Evolutionary conservation across 805 yeast genomes (phyloP).

Genomic region (Lipomyces sp.): DNA sequence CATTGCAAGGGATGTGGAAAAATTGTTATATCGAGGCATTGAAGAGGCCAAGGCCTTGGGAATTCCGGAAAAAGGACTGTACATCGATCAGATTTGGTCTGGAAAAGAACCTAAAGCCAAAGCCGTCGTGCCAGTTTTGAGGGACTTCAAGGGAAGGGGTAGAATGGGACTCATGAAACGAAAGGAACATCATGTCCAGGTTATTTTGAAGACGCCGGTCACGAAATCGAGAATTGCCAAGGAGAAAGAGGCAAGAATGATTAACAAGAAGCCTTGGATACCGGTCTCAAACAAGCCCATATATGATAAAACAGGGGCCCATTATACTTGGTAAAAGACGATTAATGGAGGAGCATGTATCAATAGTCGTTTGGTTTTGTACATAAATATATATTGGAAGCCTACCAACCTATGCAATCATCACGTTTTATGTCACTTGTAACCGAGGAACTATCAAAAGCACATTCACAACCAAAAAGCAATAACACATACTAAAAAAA

Average conservation of each 20-base stretch:
- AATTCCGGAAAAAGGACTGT: constrained; percentile 63
- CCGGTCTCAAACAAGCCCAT: constrained; percentile 50
- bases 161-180: constrained; percentile 79
- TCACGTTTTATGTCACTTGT: not conserved
- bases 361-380: not conserved
- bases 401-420: not conserved
- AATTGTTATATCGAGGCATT: constrained; percentile 71
- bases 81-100: constrained; percentile 82
- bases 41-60: constrained; percentile 68
- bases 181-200: constrained; percentile 79
- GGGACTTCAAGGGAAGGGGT: constrained; percentile 89
- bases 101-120: constrained; percentile 65
- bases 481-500: constrained; percentile 34
- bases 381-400: not conserved
- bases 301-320: constrained; percentile 43
- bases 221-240: constrained; percentile 64
- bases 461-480: not conserved
- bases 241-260: constrained; percentile 59
- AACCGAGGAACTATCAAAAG: not conserved
- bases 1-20: constrained; percentile 77
- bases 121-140: constrained; percentile 69
- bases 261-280: constrained; percentile 58
- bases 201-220: constrained; percentile 69
- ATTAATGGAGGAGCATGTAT: not conserved
- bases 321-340: constrained; percentile 46